phyloP scores from a whole-genome alignment of 2,329 filamentous ascomycete species.

The Aspergillus fumigatus region DNA sequence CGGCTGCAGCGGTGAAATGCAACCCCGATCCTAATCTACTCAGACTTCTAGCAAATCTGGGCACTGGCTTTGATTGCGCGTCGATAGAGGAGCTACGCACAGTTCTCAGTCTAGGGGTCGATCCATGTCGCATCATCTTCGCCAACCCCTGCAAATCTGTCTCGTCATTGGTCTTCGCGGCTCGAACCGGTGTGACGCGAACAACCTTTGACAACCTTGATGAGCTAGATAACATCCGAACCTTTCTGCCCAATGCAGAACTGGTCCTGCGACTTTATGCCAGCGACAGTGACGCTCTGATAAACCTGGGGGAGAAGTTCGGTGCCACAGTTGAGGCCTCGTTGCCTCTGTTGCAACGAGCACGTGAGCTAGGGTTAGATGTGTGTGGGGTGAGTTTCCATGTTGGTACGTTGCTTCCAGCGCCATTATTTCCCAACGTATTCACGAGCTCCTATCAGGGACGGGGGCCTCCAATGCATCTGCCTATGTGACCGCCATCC shows the following conservation, averaged over 20 bases:
- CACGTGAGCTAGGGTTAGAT: constrained; percentile 18
- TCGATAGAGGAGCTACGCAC: constrained; percentile 22
- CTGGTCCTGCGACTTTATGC: constrained; percentile 18
- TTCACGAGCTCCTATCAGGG: not conserved
- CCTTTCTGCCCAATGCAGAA: constrained; percentile 16
- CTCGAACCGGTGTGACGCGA: constrained; percentile 10
- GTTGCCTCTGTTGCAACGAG: constrained; percentile 12
- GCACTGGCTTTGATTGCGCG: constrained; percentile 26
- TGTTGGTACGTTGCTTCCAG: constrained; percentile 16
- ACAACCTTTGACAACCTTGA: constrained; percentile 28
- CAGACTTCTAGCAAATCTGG: constrained; percentile 19
- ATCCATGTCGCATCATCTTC: constrained; percentile 24
- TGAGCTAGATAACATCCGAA: constrained; percentile 21
- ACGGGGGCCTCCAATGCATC: constrained; percentile 15
- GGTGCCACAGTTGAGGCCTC: not conserved
- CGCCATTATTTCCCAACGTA: not conserved
- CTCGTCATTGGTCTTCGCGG: constrained; percentile 16
- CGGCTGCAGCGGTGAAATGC: constrained; percentile 24
- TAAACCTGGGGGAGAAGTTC: constrained; percentile 6
- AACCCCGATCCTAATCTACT: constrained; percentile 24
- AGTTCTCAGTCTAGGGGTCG: constrained; percentile 21
- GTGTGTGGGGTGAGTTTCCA: constrained; percentile 26
- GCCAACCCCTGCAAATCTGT: constrained; percentile 25
- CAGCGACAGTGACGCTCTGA: constrained; percentile 2
- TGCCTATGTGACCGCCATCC: constrained; percentile 17